These are phyloP conservation scores for Acanthamoeba lenticulata DNA, from an alignment of 208 protist genomes.

Conservation along the genomic window DNA sequence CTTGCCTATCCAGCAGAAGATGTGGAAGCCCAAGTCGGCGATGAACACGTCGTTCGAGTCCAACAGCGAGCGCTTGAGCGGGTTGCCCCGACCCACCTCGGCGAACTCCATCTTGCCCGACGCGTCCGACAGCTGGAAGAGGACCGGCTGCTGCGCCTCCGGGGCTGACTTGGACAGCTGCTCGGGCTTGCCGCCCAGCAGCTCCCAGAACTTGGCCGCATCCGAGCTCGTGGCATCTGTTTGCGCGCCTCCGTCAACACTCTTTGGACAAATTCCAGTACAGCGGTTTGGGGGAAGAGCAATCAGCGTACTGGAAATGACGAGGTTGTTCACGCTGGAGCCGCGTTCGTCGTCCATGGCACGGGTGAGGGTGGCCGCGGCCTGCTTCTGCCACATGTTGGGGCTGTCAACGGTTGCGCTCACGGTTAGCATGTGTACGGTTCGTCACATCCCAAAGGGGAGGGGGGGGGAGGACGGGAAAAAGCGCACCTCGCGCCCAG, in stretches of 20 bases:
- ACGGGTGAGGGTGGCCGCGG: not conserved
- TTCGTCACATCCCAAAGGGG: too few species aligned
- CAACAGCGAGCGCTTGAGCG: not conserved
- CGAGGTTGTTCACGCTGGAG: not conserved
- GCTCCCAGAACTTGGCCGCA: not conserved
- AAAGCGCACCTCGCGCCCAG: not conserved
- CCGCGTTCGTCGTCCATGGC: conserved; percentile 44
- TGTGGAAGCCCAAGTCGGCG: conserved; percentile 39
- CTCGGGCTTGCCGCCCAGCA: not conserved
- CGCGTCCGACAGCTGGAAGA: not conserved
- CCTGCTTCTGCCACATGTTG: conserved; percentile 50
- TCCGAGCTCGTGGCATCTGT: not conserved
- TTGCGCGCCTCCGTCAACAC: not conserved
- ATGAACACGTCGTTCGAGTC: not conserved
- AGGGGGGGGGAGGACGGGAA: not conserved
- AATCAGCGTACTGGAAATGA: conserved; percentile 25
- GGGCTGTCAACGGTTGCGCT: not conserved
- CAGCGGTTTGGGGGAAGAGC: not conserved
- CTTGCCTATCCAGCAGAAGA: conserved; percentile 44
- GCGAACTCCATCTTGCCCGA: conserved; percentile 40
- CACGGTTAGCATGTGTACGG: too few species aligned
- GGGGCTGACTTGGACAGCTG: not conserved
- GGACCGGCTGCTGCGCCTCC: not conserved
- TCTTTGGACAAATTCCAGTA: not conserved
- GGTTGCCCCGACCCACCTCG: not conserved